phyloP scores from a whole-genome alignment of 768 basidiomycete genomes.

The Lyophyllum atratum region DNA sequence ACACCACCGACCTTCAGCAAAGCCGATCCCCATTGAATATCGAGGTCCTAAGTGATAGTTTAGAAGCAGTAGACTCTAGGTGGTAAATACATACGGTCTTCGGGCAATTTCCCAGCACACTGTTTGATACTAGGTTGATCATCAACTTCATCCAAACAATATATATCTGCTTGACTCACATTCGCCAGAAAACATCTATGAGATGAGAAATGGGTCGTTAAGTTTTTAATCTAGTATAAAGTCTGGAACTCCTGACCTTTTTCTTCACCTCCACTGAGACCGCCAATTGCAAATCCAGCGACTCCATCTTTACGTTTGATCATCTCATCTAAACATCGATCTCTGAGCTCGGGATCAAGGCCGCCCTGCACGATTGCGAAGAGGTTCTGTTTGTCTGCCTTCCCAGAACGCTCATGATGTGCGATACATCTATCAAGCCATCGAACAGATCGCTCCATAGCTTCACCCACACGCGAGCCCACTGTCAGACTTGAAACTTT shows the following conservation, averaged over 20 bases:
- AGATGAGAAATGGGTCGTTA: not conserved
- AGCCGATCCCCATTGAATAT: conserved; percentile 93
- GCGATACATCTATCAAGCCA: conserved; percentile 91
- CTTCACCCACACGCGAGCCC: conserved; percentile 82
- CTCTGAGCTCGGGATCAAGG: conserved; percentile 67
- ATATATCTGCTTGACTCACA: conserved; percentile 48
- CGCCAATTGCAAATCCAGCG: conserved; percentile 91
- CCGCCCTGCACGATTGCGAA: conserved; percentile 95
- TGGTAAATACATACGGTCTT: conserved; percentile 58
- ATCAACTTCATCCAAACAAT: not conserved
- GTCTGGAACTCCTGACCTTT: conserved; percentile 56
- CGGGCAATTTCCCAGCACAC: conserved; percentile 77
- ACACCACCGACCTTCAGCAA: conserved; percentile 71
- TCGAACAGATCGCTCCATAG: conserved; percentile 84
- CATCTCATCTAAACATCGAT: conserved; percentile 83
- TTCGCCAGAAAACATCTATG: conserved; percentile 80
- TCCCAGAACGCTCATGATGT: conserved; percentile 70
- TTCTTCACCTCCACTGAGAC: conserved; percentile 88
- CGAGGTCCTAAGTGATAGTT: conserved; percentile 61
- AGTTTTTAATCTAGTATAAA: not conserved
- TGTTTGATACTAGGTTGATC: conserved; percentile 64
- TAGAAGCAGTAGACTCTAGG: conserved; percentile 7
- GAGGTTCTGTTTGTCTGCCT: conserved; percentile 69
- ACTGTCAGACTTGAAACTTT: conserved; percentile 78
- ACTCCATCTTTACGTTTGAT: conserved; percentile 70